phyloP scores from a whole-genome alignment of 1,139 yeast species.

The Pneumocystis murina region DNA sequence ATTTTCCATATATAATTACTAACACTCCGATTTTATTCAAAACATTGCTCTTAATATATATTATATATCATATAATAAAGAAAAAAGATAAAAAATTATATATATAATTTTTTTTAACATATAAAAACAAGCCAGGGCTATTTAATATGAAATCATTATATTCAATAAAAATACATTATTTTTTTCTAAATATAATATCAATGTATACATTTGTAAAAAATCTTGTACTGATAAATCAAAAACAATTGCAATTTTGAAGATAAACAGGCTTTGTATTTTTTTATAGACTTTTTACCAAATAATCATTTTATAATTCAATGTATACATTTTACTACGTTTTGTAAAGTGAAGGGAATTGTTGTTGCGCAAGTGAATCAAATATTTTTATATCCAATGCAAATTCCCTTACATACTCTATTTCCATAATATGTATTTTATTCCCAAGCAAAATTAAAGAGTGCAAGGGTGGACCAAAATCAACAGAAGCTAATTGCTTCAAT shows the following conservation, averaged over 20 bases:
- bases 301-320: background rate
- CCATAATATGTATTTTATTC: slow-evolving; percentile 85
- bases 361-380: background rate
- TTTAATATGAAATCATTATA: too few species aligned
- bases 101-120: too few species aligned
- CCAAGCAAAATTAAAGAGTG: slow-evolving; percentile 87
- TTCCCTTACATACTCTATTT: slow-evolving; percentile 63
- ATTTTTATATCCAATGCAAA: background rate
- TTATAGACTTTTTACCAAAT: background rate
- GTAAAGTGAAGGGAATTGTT: background rate
- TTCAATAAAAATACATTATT: too few species aligned
- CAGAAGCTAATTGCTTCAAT: slow-evolving; percentile 35
- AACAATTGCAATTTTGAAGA: background rate
- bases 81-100: too few species aligned
- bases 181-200: too few species aligned
- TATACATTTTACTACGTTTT: background rate
- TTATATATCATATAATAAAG: too few species aligned
- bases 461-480: slow-evolving; percentile 88
- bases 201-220: background rate
- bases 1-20: background rate
- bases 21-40: too few species aligned
- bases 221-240: background rate
- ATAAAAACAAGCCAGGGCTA: too few species aligned
- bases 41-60: too few species aligned
- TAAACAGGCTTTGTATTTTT: background rate